phyloP scores from a whole-genome alignment of 441 rosid genomes.

The Lagerstroemia fauriei region DNA sequence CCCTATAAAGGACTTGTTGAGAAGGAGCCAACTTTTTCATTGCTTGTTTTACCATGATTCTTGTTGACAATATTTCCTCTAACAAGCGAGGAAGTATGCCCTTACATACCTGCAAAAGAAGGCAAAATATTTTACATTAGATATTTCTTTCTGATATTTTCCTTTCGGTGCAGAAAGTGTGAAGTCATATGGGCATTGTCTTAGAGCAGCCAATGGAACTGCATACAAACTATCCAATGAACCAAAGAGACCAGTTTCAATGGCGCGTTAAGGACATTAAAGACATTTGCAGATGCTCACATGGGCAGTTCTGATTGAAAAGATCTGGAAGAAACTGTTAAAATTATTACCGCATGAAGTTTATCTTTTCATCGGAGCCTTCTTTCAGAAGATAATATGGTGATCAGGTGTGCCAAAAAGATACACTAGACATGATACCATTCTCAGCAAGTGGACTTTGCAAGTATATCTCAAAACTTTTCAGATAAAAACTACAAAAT shows the following conservation, averaged over 20 bases:
- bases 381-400: background rate
- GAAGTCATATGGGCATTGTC: background rate
- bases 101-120: conserved; percentile 55
- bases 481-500: background rate
- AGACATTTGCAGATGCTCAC: background rate
- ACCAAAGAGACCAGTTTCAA: background rate
- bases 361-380: background rate
- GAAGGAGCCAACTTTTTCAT: conserved; percentile 84
- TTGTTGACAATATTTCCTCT: conserved; percentile 92
- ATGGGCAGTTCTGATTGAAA: background rate
- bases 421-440: background rate
- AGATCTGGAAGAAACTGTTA: background rate
- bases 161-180: background rate
- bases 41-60: conserved; percentile 92
- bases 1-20: conserved; percentile 81
- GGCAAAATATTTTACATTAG: background rate
- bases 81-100: conserved; percentile 84
- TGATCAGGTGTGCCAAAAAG: background rate
- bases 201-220: background rate
- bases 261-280: background rate
- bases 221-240: background rate
- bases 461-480: background rate
- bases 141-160: background rate
- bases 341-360: background rate
- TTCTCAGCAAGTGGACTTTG: background rate